phyloP scores from a whole-genome alignment of 176 grass and related monocot genomes.

The Luzula sylvatica region DNA sequence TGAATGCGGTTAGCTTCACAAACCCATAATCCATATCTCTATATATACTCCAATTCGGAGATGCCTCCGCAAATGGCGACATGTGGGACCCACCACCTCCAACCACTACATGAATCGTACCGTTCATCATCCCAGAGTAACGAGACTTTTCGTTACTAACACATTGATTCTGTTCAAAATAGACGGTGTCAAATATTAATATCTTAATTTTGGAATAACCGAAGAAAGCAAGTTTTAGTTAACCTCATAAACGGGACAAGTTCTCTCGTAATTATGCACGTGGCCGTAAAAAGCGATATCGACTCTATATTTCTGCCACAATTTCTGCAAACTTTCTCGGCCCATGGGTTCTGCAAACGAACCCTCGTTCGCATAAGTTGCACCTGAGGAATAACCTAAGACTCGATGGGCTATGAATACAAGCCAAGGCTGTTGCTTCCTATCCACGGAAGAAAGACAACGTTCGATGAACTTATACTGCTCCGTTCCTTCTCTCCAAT shows the following conservation, averaged over 20 bases:
- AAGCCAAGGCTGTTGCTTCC: conserved; percentile 80
- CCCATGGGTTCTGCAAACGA: conserved; percentile 57
- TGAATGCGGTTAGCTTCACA: conserved; percentile 70
- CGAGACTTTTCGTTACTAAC: conserved; percentile 26
- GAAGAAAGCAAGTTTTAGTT: not conserved
- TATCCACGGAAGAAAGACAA: conserved; percentile 62
- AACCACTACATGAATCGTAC: conserved; percentile 63
- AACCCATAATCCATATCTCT: conserved; percentile 65
- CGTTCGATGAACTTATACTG: conserved; percentile 66
- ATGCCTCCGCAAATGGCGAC: conserved; percentile 29
- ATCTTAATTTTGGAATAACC: too few relatives aligned
- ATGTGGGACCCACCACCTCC: conserved; percentile 73
- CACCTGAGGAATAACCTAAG: conserved; percentile 62
- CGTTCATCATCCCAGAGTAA: conserved; percentile 51
- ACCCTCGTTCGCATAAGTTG: conserved; percentile 28
- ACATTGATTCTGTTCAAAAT: conserved; percentile 43
- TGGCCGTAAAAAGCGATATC: conserved; percentile 77
- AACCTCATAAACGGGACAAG: conserved; percentile 69
- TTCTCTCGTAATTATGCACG: conserved; percentile 82
- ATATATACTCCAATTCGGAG: conserved; percentile 61
- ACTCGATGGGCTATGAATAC: conserved; percentile 82
- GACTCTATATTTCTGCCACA: conserved; percentile 66
- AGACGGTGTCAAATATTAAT: not conserved
- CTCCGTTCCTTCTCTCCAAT: conserved; percentile 75
- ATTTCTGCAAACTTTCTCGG: conserved; percentile 50